A percentile compares a stretch with the other conserved stretches of the same genome.
Conservation (phyloP, 345 rosid species). For the Eucalyptus sp. region DNA sequence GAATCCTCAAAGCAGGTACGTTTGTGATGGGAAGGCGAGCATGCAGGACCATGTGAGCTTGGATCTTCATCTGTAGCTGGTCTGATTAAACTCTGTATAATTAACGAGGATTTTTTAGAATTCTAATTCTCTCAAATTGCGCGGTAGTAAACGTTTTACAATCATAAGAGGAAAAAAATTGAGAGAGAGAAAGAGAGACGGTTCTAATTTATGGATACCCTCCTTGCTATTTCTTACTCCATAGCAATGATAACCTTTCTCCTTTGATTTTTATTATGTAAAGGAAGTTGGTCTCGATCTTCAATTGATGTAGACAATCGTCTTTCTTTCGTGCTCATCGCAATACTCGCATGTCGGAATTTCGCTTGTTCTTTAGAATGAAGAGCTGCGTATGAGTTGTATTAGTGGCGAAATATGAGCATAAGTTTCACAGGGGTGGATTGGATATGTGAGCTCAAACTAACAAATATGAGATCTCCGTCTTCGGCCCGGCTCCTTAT, state of each 20-base stretch:
- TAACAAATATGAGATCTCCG: neutral
- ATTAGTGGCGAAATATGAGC: neutral
- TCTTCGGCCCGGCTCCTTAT: neutral
- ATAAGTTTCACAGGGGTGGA: neutral
- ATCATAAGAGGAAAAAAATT: neutral
- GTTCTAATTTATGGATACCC: neutral
- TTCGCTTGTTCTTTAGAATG: neutral
- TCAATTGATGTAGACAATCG: neutral
- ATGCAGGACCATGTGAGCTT: slow-evolving; percentile 85
- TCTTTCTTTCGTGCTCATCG: neutral
- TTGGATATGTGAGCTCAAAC: neutral
- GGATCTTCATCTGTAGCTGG: slow-evolving; percentile 82
- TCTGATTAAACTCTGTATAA: neutral
- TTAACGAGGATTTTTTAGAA: neutral
- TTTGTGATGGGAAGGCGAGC: slow-evolving; percentile 33
- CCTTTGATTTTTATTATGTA: neutral
- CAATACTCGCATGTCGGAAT: neutral
- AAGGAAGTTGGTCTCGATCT: neutral
- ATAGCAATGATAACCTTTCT: neutral
- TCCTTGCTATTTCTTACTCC: neutral
- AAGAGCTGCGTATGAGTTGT: neutral
- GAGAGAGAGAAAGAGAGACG: neutral
- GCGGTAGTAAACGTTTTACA: neutral
- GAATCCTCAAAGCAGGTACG: slow-evolving; percentile 24
- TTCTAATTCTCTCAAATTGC: neutral